These are phyloP conservation scores for Breviolum minutum DNA, from an alignment of 73 alveolate species.

Conservation along the genomic window DNA sequence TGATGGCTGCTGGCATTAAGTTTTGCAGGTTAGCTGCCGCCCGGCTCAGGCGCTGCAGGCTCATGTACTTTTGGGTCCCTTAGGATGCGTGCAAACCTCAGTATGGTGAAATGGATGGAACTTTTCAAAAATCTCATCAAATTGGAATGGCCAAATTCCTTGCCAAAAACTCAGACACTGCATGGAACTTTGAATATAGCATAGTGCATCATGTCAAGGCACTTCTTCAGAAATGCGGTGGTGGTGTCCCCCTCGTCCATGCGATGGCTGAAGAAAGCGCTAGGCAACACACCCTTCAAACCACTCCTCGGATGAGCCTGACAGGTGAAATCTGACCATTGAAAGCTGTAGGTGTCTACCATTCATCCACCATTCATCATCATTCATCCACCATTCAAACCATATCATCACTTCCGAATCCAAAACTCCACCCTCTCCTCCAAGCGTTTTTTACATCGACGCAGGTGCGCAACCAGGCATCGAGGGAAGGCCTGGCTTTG, in stretches of 20 bases:
- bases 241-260: background rate
- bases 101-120: background rate
- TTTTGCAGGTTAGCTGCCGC: background rate
- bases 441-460: background rate
- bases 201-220: background rate
- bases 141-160: background rate
- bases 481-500: background rate
- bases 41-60: background rate
- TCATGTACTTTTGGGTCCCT: background rate
- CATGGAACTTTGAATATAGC: background rate
- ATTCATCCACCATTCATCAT: background rate
- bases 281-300: constrained; percentile 2
- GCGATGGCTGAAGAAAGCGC: constrained; percentile 51
- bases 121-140: background rate
- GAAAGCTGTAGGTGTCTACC: background rate
- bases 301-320: constrained; percentile 21
- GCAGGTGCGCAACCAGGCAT: constrained; percentile 23
- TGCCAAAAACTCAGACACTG: background rate
- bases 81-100: constrained; percentile 1
- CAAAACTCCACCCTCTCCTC: background rate
- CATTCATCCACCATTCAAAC: background rate
- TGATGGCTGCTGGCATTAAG: too few relatives aligned
- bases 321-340: background rate
- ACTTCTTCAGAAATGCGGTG: background rate
- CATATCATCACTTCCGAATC: background rate